Evolutionary conservation across 768 basidiomycete genomes (phyloP).

Genomic region (Leucocoprinus sp.): DNA sequence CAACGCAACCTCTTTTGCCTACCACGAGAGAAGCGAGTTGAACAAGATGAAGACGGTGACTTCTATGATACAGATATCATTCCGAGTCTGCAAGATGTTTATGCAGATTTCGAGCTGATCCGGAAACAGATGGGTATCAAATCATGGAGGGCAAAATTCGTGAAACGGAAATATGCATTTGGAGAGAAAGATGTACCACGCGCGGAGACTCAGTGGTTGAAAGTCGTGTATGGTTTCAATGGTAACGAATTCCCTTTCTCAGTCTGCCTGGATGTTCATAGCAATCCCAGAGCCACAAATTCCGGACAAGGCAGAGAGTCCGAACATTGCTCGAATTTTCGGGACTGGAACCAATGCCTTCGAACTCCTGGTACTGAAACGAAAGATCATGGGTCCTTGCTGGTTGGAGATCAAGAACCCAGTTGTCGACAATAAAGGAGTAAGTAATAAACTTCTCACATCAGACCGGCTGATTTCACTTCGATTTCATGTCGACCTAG

Average conservation of each 20-base stretch:
- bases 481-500: constrained; percentile 34
- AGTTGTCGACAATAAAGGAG: constrained; percentile 68
- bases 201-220: constrained; percentile 80
- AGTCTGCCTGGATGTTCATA: constrained; percentile 3
- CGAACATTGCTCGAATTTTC: constrained; percentile 81
- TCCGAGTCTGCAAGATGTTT: constrained; percentile 64
- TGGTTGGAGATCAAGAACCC: constrained; percentile 86
- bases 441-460: constrained; percentile 27
- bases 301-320: constrained; percentile 63
- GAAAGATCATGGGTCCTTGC: constrained; percentile 98
- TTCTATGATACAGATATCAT: constrained; percentile 68
- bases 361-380: constrained; percentile 86
- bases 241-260: constrained; percentile 36
- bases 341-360: constrained; percentile 92
- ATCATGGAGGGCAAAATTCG: constrained; percentile 74
- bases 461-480: background rate
- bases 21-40: constrained; percentile 61
- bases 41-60: constrained; percentile 48
- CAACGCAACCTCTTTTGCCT: constrained; percentile 88
- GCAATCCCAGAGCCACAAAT: constrained; percentile 56
- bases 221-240: constrained; percentile 86
- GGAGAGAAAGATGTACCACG: constrained; percentile 76
- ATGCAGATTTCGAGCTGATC: constrained; percentile 75
- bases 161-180: constrained; percentile 88
- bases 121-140: constrained; percentile 66